phyloP scores from a whole-genome alignment of 2,329 filamentous ascomycete species.

The Fusarium multiceps region DNA sequence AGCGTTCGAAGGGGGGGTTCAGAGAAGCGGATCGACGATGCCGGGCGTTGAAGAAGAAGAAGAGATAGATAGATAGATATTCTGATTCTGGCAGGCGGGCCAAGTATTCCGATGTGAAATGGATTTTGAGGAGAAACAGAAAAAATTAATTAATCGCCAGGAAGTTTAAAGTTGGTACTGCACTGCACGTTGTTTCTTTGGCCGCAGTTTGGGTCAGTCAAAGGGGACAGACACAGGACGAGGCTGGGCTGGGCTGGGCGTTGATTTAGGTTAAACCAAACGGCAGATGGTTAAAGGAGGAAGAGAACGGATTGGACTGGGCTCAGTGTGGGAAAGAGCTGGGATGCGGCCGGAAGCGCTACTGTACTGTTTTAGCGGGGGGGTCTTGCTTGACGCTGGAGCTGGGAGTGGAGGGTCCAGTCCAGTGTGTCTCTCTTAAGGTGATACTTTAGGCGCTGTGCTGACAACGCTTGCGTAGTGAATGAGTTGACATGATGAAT shows the following conservation, averaged over 20 bases:
- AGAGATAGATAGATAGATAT: background rate
- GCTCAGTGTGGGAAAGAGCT: background rate
- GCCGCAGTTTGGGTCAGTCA: constrained; percentile 17
- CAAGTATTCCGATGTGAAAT: constrained; percentile 26
- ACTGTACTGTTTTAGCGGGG: constrained; percentile 1
- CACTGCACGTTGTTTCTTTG: background rate
- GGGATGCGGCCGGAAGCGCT: constrained; percentile 9
- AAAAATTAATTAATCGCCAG: constrained; percentile 19
- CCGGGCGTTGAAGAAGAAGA: constrained; percentile 14
- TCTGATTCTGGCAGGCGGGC: constrained; percentile 34
- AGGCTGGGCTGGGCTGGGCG: constrained; percentile 38
- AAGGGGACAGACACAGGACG: constrained; percentile 7
- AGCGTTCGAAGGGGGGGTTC: constrained; percentile 43
- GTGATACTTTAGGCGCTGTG: constrained; percentile 34
- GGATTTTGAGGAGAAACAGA: background rate
- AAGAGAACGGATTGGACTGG: constrained; percentile 18
- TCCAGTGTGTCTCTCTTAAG: constrained; percentile 19
- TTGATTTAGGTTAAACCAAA: constrained; percentile 36
- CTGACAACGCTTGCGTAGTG: background rate
- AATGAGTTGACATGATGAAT: background rate
- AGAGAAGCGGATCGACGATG: constrained; percentile 40
- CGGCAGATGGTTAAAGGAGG: constrained; percentile 39
- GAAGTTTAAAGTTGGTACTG: background rate
- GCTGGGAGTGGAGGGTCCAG: constrained; percentile 11
- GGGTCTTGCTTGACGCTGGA: background rate